These are phyloP conservation scores for Phalaenopsis aphrodite DNA, from an alignment of 106 monocot genomes.

Conservation along the genomic window DNA sequence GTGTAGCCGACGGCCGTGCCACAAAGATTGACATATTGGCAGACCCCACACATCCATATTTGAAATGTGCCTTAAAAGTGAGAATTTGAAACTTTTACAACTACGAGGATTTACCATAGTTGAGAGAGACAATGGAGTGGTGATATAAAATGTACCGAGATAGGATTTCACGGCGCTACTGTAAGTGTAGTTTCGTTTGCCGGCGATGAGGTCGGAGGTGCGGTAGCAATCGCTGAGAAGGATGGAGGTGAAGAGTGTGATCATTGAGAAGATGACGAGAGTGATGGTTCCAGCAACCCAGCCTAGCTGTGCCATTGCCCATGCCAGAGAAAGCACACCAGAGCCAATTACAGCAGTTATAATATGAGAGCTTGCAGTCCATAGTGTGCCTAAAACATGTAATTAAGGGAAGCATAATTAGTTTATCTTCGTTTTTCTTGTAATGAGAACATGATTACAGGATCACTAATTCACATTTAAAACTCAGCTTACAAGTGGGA, in stretches of 20 bases:
- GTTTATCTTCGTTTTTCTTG: too few relatives aligned
- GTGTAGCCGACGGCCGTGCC: slow-evolving; percentile 53
- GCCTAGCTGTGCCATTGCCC: slow-evolving; percentile 46
- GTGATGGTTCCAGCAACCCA: slow-evolving; percentile 36
- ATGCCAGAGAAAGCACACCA: slow-evolving; percentile 47
- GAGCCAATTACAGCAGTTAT: slow-evolving; percentile 60
- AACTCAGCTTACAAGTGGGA: too few relatives aligned
- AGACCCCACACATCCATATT: slow-evolving; percentile 12
- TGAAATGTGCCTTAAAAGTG: not conserved
- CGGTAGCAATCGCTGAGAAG: slow-evolving; percentile 54
- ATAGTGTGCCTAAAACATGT: slow-evolving; percentile 30
- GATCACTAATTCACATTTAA: too few relatives aligned
- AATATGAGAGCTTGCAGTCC: slow-evolving; percentile 60
- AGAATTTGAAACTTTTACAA: not conserved
- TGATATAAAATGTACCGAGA: slow-evolving; percentile 11
- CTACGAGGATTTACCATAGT: too few relatives aligned
- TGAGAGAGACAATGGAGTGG: not conserved
- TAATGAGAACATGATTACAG: too few relatives aligned
- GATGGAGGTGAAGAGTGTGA: slow-evolving; percentile 49
- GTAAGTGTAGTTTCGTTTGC: slow-evolving; percentile 42
- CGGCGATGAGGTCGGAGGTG: slow-evolving; percentile 18
- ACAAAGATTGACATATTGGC: slow-evolving; percentile 50
- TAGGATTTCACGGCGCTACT: slow-evolving; percentile 34
- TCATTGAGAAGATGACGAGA: slow-evolving; percentile 28
- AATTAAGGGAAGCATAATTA: not conserved